Base-by-base conservation (phyloP, 1,139 yeast genomes). In the Kurtzmaniella natalensis region DNA sequence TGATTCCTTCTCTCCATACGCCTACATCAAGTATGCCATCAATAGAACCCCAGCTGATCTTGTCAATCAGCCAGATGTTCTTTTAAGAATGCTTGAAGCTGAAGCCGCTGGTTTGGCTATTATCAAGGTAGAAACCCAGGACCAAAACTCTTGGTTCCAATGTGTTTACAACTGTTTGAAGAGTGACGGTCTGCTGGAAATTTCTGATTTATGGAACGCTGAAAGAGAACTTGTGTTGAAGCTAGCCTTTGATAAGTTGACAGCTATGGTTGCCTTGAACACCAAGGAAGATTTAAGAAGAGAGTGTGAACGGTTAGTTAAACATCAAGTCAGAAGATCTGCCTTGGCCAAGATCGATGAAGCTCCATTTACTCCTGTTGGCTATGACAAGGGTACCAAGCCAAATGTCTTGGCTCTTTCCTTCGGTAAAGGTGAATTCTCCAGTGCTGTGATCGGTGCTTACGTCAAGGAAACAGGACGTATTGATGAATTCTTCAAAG, bases 61-160 rank as follows among this genome's bases (percentile, higher is more conserved):
- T 48, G 74, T 77, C 3, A 69, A 68, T 29, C 70, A 77, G 34
- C 97, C 98, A 0, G 95, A 87, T 48, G 64, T 83, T 19, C 84
- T 84, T 44, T 67, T 94, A 48, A 76, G 94, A 50, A 92, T 92
- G 95, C 63, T 89, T 34, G 89, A 84, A 51, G 98, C 98, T 2
- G 98, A 92, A 54, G 59, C 61, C 57, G 48, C 76, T 61, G 74
- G 95, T 61, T 55, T 72, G 33, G 61, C 70, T 10, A 70, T 69
- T 19, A 57, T 75, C 26, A 64, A 68, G 36, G 70, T 76, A 30
- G 70, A 68, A 37, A 64, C 71, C 13, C 59, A 59, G 39, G 72
- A 66, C 40, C 64, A 51, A 40, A 59, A 59, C 20, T 59, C 51
- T 40, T 69, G 75, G 74, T 68, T 64, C 46, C 66, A 64, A 35